Evolutionary conservation across 164 flowering plant genomes (phyloP), one percentile per base, ranked within the genome.

Genomic region (Chloranthus sessilifolius): DNA sequence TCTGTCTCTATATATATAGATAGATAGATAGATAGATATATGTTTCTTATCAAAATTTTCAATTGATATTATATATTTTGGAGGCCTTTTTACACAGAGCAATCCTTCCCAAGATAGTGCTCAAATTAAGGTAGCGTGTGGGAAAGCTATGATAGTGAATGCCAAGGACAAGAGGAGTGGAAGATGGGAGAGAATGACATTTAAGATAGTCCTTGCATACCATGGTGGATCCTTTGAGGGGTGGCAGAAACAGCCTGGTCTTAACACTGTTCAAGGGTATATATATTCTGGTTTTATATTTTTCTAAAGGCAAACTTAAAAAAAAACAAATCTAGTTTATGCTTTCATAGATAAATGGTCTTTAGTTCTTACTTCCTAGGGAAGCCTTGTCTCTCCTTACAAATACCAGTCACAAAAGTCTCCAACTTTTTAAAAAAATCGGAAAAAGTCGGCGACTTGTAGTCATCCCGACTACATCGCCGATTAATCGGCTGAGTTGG

Each of bases 171-270:
- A 49, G 7, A 64, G 56, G 49, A 15, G 56, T 23, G 95, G 99
- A 51, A 79, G 95, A 54, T 88, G 91, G 91, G 94, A 75, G 9
- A 72, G 99, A 62, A 56, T 43, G 8, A 88, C 82, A 10, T 88
- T 72, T 59, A 88, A 78, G 70, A 82, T 92, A 21, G 61, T 79
- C 37, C 67, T 88, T 48, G 81, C 96, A 1, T 92, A 92, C 45
- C 72, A 78, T 56, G 99, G 99, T 0, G 65, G 40, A 55, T 81
- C 90, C 10, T 92, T 86, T 74, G 97, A 92, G 71, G 99, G 99
- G 2, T 92, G 99, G 99, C 99, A 92, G 73, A 92, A 73, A 67
- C 99, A 92, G 70, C 99, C 97, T 43, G 84, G 74, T 39, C 60
- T 92, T 41, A 75, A 81, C 52, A 84, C 99, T 38, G 91, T 92